Base-by-base conservation (phyloP, 1,284 basidiomycete genomes). In the Leucoagaricus sp. region DNA sequence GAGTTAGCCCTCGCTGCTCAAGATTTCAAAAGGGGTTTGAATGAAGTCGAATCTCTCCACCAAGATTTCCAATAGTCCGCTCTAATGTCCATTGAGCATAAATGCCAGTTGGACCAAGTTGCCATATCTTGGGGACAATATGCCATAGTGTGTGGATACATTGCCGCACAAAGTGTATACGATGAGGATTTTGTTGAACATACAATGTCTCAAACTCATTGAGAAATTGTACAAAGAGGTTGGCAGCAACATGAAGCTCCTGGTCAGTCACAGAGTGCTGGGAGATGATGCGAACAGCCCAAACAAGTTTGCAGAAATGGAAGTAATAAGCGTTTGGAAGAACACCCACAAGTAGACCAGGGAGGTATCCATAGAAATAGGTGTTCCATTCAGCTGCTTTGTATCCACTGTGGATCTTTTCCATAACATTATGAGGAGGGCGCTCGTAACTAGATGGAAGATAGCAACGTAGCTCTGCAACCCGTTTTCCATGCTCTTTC, bases 351-450 rank as follows among this genome's bases (percentile, higher is more conserved):
- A 76, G 61, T 3, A 76, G 57, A 1, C 56, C 71, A n/a, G 75
- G 75, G 4, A 67, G 73, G 6, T 77, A 63, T 0, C 71, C 72
- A 63, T 64, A 79, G 31, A 79, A 21, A 44, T 72, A 77, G 0
- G 63, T 53, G 6, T 64, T 62, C 21, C 57, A 79, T 58, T 78
- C 74, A 34, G 62, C 65, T 2, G 71, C 73, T 53, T 78, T 78
- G 60, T 76, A 78, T 1, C 73, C 69, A 48, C 72, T 74, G 17
- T 64, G 66, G 10, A 75, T 69, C 60, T 76, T 76, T 53, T 74
- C 64, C 3, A 69, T 67, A 7, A 67, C 66, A 61, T 78, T 72
- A 7, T 72, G 62, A 19, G 74, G 76, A 6, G 72, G 67, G 0
- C 65, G 59, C 53, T 74, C 67, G 60, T 73, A 73, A 0, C 65